Conservation (phyloP, 1,284 basidiomycete genomes). For the Ganoderma lingzhi region DNA sequence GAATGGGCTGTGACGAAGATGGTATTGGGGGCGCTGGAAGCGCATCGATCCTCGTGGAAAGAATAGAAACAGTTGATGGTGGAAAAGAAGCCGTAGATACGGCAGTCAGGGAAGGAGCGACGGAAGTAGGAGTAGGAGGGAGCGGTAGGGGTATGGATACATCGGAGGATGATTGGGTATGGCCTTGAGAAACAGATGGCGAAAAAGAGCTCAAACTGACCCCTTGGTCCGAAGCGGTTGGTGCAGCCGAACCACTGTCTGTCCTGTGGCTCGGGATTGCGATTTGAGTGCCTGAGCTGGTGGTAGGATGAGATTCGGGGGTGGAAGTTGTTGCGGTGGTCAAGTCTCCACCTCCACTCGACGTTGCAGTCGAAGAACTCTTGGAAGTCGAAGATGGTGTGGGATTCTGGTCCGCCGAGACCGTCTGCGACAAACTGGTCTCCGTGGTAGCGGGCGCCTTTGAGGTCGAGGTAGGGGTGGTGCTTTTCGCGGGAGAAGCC, state of each 20-base stretch:
- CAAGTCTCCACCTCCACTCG: background rate
- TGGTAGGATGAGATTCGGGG: background rate
- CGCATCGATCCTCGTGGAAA: background rate
- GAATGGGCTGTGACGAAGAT: constrained; percentile 22
- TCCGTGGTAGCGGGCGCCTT: background rate
- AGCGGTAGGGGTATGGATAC: constrained; percentile 26
- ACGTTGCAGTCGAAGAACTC: background rate
- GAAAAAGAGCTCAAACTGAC: constrained; percentile 31
- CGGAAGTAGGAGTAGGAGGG: constrained; percentile 18
- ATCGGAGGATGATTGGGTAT: constrained; percentile 21
- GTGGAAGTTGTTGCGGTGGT: background rate
- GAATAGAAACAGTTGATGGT: background rate
- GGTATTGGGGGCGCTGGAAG: constrained; percentile 12
- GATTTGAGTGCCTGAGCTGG: background rate
- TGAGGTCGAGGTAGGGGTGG: constrained; percentile 5
- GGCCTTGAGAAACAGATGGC: constrained; percentile 23
- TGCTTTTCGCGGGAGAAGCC: constrained; percentile 8
- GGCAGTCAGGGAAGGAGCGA: constrained; percentile 11
- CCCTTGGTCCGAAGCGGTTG: constrained; percentile 18
- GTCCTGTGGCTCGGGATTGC: constrained; percentile 5
- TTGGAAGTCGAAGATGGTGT: background rate
- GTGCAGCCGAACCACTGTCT: background rate
- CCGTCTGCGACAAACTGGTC: constrained; percentile 1
- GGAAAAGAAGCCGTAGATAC: background rate
- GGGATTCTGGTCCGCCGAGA: background rate